A percentile compares a stretch with the other conserved stretches of the same genome.
Conservation (phyloP, 2,329 filamentous ascomycete genomes). For the Aspergillus alliaceus region DNA sequence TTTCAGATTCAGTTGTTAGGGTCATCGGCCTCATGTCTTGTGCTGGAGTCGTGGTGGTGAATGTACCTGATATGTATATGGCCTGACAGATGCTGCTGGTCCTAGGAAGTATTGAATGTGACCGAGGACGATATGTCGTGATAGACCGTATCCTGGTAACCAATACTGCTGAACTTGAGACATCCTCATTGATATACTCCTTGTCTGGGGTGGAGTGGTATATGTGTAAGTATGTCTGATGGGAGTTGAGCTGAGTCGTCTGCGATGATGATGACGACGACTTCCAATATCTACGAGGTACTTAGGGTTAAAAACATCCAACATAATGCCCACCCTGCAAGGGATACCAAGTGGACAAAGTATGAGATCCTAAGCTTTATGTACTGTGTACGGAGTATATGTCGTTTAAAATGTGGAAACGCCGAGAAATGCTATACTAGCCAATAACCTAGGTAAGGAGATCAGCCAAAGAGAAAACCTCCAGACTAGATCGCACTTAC, state of each 20-base stretch:
- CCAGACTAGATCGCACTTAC: slow-evolving; percentile 8
- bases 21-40: slow-evolving; percentile 2
- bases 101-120: slow-evolving; percentile 52
- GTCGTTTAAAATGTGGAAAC: neutral
- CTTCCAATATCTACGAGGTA: slow-evolving; percentile 4
- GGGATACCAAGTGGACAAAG: slow-evolving; percentile 1
- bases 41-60: neutral
- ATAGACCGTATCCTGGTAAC: slow-evolving; percentile 50
- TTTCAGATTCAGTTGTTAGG: slow-evolving; percentile 26
- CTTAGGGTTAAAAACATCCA: slow-evolving; percentile 15
- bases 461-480: slow-evolving; percentile 7
- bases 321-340: slow-evolving; percentile 11
- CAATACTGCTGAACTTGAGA: slow-evolving; percentile 47
- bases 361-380: neutral
- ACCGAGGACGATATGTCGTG: slow-evolving; percentile 49
- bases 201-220: neutral
- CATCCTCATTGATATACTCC: slow-evolving; percentile 25
- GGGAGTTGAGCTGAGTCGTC: neutral
- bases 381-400: neutral
- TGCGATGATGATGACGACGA: slow-evolving; percentile 1
- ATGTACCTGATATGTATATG: slow-evolving; percentile 49
- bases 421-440: neutral
- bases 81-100: slow-evolving; percentile 47
- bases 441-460: slow-evolving; percentile 1
- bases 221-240: neutral